Evolutionary conservation across 2,329 filamentous ascomycete species (phyloP), one percentile per base, ranked within the genome.

Genomic region (Furcasterigmium sp.): DNA sequence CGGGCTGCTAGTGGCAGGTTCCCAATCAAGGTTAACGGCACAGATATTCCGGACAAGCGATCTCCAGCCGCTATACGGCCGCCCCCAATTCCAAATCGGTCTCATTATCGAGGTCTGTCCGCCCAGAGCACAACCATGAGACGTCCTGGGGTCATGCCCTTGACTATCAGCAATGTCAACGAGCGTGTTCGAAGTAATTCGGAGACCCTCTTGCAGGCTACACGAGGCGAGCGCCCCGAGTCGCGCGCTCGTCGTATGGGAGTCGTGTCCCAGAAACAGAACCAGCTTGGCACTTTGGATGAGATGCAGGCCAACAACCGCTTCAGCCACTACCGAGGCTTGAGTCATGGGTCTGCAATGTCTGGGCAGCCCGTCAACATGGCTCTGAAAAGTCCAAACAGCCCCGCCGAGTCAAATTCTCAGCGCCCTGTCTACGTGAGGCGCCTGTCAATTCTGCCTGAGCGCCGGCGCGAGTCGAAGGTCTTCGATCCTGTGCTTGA

Each of bases 21-120:
- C 51, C 81, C 81, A 2, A 78, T 85, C 55, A 84, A 82, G 54
- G 85, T 89, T 41, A 88, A 86, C 57, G 84, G 85, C 14, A 75
- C 80, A 39, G 88, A 93, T 44, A 68, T 84, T 4, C 67, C 77
- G 28, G 81, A 84, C 51, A 40, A 30, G 11, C 80, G 81, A 50
- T 91, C 86, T 4, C 87, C 86, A 13, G 81, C 75, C 29, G 64
- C 78, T 10, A 69, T 73, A 17, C 78, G 84, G 26, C 75, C 85
- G 21, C 88, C 91, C 3, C 86, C 87, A 1, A 87, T 95, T 46
- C 89, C 89, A 0, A 78, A 79, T 5, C 78, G 85, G 47, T 93
- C 89, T 3, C 90, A 95, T 60, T 88, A 87, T 52, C 82, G 91
- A 23, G 82, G 82, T 2, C 68, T 84, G 4, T 88, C 84, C 3